Percentiles rank a stretch among this genome's conserved stretches.
Evolutionary conservation across 768 basidiomycete genomes (phyloP).

Genomic region (Cystofilobasidium ferigula): DNA sequence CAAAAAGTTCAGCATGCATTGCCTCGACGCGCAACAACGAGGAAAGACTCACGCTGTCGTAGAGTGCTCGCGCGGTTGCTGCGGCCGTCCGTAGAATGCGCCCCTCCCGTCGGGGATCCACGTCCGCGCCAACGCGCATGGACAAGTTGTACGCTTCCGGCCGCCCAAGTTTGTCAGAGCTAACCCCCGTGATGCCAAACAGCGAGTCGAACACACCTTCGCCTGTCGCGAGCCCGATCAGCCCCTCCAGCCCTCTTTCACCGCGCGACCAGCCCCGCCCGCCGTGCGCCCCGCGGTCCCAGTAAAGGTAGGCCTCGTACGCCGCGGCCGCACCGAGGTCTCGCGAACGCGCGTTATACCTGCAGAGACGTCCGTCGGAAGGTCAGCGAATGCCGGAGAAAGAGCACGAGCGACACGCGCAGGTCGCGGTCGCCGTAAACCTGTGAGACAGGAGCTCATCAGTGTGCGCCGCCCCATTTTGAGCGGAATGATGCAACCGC

Average conservation of each 20-base stretch:
- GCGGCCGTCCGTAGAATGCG: not conserved
- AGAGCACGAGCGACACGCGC: not conserved
- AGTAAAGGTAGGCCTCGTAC: conserved; percentile 4
- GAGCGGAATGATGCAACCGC: not conserved
- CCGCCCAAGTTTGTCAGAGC: no score
- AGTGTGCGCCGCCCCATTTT: not conserved
- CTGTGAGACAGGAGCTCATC: not conserved
- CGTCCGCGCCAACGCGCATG: not conserved
- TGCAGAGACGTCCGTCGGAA: not conserved
- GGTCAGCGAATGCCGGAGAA: not conserved
- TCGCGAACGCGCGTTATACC: not conserved
- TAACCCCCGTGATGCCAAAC: no score
- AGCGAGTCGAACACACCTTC: conserved; percentile 11
- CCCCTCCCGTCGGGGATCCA: not conserved
- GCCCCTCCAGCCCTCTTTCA: conserved; percentile 2
- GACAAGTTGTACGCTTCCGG: not conserved
- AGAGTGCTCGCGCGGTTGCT: not conserved
- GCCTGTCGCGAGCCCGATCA: conserved; percentile 3
- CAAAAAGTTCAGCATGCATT: not conserved
- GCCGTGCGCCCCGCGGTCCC: conserved; percentile 8
- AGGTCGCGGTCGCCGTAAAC: conserved; percentile 3
- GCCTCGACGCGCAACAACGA: not conserved
- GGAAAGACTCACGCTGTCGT: not conserved
- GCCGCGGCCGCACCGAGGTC: conserved; percentile 15
- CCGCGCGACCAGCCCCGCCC: not conserved